phyloP scores from a whole-genome alignment of 306 rosid genomes.

The Benincasa hispida region DNA sequence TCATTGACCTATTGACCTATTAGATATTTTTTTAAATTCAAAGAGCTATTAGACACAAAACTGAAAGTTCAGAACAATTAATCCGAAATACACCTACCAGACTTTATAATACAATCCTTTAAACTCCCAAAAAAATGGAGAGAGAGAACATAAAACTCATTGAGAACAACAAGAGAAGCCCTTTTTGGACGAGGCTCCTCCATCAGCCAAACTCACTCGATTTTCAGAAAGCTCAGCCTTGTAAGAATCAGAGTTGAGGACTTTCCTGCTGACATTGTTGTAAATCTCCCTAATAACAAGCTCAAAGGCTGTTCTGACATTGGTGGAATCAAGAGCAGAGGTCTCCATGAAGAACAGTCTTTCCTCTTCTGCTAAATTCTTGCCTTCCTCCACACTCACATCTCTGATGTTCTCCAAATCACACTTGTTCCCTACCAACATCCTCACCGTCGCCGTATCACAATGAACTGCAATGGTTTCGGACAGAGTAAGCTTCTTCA shows the following conservation, averaged over 20 bases:
- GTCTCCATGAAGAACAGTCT: conserved; percentile 93
- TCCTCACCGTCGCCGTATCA: conserved; percentile 56
- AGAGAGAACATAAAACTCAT: conserved; percentile 15
- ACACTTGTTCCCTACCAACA: conserved; percentile 91
- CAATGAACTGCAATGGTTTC: conserved; percentile 54
- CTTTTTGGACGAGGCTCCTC: conserved; percentile 41
- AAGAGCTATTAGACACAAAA: not conserved
- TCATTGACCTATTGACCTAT: too few relatives aligned
- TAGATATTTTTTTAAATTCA: too few relatives aligned
- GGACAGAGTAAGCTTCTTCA: not conserved
- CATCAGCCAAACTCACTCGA: conserved; percentile 57
- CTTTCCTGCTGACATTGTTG: conserved; percentile 68
- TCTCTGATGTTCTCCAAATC: conserved; percentile 83
- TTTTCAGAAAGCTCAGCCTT: conserved; percentile 75
- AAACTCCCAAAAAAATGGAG: not conserved
- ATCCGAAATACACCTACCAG: too few relatives aligned
- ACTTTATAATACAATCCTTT: too few relatives aligned
- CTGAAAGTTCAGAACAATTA: not conserved
- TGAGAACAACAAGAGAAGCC: conserved; percentile 53
- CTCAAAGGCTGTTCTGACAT: conserved; percentile 75
- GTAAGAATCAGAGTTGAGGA: conserved; percentile 63
- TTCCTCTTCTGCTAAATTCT: conserved; percentile 67
- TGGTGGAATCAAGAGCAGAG: conserved; percentile 80
- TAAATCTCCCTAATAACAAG: conserved; percentile 66
- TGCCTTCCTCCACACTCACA: conserved; percentile 68